Base-by-base conservation (phyloP, 179 eudicot species). In the Amaranthus tricolor region DNA sequence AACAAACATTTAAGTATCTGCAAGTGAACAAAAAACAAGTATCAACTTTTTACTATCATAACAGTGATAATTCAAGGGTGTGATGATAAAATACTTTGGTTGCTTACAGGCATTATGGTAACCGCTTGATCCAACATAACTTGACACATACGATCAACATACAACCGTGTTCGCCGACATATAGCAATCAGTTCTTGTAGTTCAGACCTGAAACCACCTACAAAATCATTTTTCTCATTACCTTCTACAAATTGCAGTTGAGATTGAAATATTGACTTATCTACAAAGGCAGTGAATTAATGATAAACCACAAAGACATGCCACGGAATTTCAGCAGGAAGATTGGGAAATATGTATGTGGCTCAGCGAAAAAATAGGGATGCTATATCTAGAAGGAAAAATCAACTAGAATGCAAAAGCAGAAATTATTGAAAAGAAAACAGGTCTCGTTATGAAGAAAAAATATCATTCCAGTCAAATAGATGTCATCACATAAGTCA, bases 181-280 rank as follows among this genome's bases (percentile, higher is more conserved):
- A 79, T 82, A 57, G 90, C 83, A 72, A 95, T 85, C 58, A 88
- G 68, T 69, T 86, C 84, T 71, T 87, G 94, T 62, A 93, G 69
- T 80, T 95, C 98, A 60, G 88, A 77, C 82, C 85, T 87, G 75
- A 93, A 86, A 60, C 55, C 72, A 85, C 86, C 97, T 94, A 91
- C 79, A 84, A 63, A 74, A 71, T 11, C 51, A 72, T 17, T 45
- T 43, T 5, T n/a, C 17, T 24, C 60, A 70, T 62, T 40, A 58
- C 44, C 40, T 45, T 58, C 53, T 62, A 69, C 55, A 60, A 31
- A 47, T 19, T 49, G 4, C 59, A 16, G 51, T 50, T 43, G 20
- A 48, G 21, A 16, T 66, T 66, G 2, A 11, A 47, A 45, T 7
- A 19, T 10, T 61, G 54, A 15, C 10, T 14, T 54, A 69, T 62